A percentile compares a stretch with the other conserved stretches of the same genome.
Evolutionary conservation across 1,139 yeast genomes (phyloP).

Genomic region (Taphrina pruni): DNA sequence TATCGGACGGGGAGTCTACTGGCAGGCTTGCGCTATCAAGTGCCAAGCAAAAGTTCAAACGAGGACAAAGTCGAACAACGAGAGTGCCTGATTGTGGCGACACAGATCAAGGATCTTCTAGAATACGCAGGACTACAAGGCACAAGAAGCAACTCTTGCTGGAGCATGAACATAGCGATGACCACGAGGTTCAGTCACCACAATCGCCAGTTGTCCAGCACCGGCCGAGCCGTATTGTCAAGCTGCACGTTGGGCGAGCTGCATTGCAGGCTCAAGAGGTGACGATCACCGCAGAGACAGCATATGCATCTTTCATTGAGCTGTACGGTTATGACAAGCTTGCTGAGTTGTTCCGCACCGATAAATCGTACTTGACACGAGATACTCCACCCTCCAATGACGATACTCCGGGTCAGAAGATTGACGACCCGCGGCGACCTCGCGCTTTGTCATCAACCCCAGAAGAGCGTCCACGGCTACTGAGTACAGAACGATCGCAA

Average conservation of each 20-base stretch:
- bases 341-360: slow-evolving; percentile 5
- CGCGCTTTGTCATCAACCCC: neutral
- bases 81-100: too few species aligned
- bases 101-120: neutral
- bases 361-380: slow-evolving; percentile 9
- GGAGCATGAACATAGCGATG: neutral
- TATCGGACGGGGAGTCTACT: neutral
- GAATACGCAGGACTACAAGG: neutral
- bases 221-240: neutral
- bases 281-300: neutral
- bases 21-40: neutral
- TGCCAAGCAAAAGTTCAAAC: neutral
- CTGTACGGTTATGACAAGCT: slow-evolving; percentile 1
- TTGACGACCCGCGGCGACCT: neutral
- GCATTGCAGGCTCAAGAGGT: neutral
- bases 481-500: neutral
- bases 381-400: neutral
- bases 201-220: neutral
- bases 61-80: neutral
- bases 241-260: neutral
- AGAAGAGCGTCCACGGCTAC: neutral
- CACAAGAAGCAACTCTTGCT: neutral
- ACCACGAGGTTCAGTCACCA: neutral
- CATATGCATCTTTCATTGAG: neutral
- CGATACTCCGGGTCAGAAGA: neutral